Evolutionary conservation across 345 rosid species (phyloP).

Genomic region (Citrus cavaleriei): DNA sequence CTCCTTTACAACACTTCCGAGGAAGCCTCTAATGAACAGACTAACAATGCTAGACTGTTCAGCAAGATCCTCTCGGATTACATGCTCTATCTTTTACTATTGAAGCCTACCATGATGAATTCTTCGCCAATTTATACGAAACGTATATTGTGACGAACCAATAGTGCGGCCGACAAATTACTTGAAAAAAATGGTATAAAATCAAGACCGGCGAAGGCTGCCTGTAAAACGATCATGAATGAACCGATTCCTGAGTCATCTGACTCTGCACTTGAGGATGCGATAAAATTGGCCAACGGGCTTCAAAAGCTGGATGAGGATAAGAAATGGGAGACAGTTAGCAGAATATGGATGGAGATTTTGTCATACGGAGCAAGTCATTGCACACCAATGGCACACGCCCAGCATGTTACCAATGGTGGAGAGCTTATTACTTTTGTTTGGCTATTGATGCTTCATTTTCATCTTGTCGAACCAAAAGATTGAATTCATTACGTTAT

Average conservation of each 20-base stretch:
- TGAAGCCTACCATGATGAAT: conserved; percentile 51
- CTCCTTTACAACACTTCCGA: no score
- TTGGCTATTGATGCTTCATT: conserved; percentile 42
- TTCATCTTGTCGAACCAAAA: conserved; percentile 37
- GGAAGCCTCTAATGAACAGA: no score
- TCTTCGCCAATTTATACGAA: conserved; percentile 48
- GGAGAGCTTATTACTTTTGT: conserved; percentile 44
- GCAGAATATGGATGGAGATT: conserved; percentile 62
- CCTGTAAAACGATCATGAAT: conserved; percentile 14
- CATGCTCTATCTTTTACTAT: conserved; percentile 53
- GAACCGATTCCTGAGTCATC: not conserved
- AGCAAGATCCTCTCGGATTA: conserved; percentile 35
- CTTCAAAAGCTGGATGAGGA: not conserved
- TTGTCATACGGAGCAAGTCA: conserved; percentile 55
- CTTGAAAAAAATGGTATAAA: conserved; percentile 18
- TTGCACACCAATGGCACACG: conserved; percentile 49
- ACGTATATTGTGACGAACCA: conserved; percentile 42
- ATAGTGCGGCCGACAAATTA: conserved; percentile 35
- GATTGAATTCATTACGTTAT: no score
- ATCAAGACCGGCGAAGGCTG: not conserved
- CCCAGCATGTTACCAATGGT: conserved; percentile 56
- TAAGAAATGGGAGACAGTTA: conserved; percentile 48
- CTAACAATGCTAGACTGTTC: no score
- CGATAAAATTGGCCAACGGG: conserved; percentile 50
- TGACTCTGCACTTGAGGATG: conserved; percentile 53